These are phyloP conservation scores for Vigna unguiculata DNA, from an alignment of 306 rosid genomes.

Conservation along the genomic window DNA sequence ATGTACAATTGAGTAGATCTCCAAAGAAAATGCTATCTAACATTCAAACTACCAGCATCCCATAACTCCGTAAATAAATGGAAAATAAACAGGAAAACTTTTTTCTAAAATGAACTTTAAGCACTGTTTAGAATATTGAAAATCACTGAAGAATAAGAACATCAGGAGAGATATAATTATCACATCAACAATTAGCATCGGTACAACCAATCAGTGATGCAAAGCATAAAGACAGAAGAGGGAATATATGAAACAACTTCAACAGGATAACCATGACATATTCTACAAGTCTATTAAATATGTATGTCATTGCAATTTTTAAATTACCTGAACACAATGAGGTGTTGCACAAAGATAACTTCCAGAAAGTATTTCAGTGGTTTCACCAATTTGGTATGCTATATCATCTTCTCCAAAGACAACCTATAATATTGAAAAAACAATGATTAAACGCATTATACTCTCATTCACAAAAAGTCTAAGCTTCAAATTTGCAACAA, in stretches of 20 bases:
- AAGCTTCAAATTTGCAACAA: conserved; percentile 22
- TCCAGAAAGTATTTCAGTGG: conserved; percentile 88
- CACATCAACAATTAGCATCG: conserved; percentile 28
- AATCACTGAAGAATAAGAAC: conserved; percentile 8
- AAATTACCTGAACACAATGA: conserved; percentile 87
- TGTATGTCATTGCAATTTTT: background rate
- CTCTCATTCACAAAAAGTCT: conserved; percentile 14
- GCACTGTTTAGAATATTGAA: conserved; percentile 30
- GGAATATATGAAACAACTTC: background rate
- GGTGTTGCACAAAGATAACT: conserved; percentile 97
- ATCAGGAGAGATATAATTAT: conserved; percentile 2
- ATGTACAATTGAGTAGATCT: background rate
- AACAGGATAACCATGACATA: conserved; percentile 11
- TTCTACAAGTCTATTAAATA: background rate
- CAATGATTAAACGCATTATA: conserved; percentile 23
- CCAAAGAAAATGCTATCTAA: background rate
- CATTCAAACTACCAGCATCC: conserved; percentile 28
- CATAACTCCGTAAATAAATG: conserved; percentile 10
- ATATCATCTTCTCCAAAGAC: conserved; percentile 82
- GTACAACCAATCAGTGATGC: conserved; percentile 5
- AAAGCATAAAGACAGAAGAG: conserved; percentile 2
- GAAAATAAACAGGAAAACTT: conserved; percentile 1
- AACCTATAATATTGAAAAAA: conserved; percentile 58
- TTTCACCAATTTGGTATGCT: conserved; percentile 98
- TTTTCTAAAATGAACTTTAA: conserved; percentile 27